Percentiles rank a stretch among this genome's conserved stretches.
phyloP scores from a whole-genome alignment of 176 grass and related monocot genomes.

The Rhipidocladum racemiflorum region DNA sequence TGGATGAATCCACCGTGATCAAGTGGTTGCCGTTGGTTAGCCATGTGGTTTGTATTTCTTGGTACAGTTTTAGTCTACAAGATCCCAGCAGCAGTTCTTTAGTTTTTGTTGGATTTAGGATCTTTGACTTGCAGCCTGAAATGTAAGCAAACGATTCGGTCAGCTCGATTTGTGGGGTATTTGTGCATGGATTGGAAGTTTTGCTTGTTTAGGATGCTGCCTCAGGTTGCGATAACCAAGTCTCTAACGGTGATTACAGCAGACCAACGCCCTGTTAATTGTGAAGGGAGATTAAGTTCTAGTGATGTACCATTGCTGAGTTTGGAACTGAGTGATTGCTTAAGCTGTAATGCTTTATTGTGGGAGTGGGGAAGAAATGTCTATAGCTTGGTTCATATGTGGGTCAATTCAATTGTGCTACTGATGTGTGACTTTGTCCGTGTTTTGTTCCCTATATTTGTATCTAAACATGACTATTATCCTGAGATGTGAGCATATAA shows the following conservation, averaged over 20 bases:
- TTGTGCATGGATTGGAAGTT: background rate
- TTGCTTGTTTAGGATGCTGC: background rate
- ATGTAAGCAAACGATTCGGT: background rate
- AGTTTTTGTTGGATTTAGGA: background rate
- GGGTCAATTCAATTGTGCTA: background rate
- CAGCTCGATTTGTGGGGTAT: background rate
- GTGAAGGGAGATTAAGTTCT: background rate
- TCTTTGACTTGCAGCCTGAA: background rate
- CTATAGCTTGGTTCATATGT: background rate
- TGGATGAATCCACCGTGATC: background rate
- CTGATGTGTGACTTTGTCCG: background rate
- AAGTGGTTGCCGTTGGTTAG: no score
- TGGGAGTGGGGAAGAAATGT: background rate
- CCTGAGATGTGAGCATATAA: background rate
- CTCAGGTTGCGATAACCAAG: background rate
- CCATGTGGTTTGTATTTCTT: background rate
- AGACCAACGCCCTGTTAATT: background rate
- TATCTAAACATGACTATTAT: background rate
- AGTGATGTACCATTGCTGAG: background rate
- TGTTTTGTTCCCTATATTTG: background rate
- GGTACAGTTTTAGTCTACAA: background rate
- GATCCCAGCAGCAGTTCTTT: background rate
- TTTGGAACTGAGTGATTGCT: background rate
- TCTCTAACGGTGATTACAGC: background rate
- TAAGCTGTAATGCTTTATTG: background rate